Evolutionary conservation across 129 eudicot species (phyloP).

Genomic region (Flaveria robusta): DNA sequence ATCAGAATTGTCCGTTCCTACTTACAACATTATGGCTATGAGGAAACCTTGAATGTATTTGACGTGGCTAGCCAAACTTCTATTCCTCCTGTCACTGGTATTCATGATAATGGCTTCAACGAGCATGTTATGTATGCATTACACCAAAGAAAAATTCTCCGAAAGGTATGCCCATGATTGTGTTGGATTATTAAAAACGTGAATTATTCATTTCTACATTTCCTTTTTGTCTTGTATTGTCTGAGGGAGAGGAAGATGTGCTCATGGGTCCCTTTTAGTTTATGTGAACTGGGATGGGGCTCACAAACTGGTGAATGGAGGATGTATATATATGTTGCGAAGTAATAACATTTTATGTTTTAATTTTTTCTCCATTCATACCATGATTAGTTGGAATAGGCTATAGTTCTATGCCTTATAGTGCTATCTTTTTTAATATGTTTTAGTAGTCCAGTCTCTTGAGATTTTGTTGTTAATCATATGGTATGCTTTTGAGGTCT

Average conservation of each 20-base stretch:
- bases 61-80: constrained; percentile 68
- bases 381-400: too few species aligned
- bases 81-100: constrained; percentile 57
- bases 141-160: constrained; percentile 65
- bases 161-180: constrained; percentile 60
- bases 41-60: constrained; percentile 73
- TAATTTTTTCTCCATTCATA: not conserved
- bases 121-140: constrained; percentile 60
- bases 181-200: not conserved
- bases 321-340: not conserved
- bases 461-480: not conserved
- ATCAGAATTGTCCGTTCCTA: constrained; percentile 86
- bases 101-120: constrained; percentile 54
- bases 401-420: not conserved
- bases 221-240: constrained; percentile 6
- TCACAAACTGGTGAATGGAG: not conserved
- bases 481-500: not conserved
- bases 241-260: constrained; percentile 2
- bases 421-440: not conserved
- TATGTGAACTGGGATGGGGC: not conserved
- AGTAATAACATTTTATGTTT: not conserved
- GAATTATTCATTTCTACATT: not conserved
- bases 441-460: not conserved
- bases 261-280: not conserved
- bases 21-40: constrained; percentile 90